Base-by-base conservation (phyloP, 2,329 filamentous ascomycete species). In the Ceratocystis diversiconidia region DNA sequence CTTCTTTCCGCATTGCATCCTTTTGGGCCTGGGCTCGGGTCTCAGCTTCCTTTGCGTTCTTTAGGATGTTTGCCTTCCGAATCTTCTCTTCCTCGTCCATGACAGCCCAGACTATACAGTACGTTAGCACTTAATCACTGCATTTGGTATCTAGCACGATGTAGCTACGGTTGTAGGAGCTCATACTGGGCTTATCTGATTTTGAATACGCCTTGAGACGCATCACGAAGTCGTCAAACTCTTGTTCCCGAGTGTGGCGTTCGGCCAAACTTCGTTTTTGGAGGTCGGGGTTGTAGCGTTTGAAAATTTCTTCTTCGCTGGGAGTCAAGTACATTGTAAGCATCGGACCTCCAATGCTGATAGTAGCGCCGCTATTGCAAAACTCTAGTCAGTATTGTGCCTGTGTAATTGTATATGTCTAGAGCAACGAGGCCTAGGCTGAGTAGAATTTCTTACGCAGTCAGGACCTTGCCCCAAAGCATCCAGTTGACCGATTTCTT, bases 221-320 rank as follows among this genome's bases (percentile, higher is more conserved):
- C 61, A 73, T 82, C 32, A 96, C 88, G 72, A 96, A 97, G 65
- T 91, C 83, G 73, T 96, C 89, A 71, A 96, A 96, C 67, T 96
- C 91, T 75, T 92, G 82, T 72, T 94, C 85, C 68, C 83, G 83
- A 73, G 88, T 84, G 66, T 87, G 80, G 19, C 90, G 83, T 67
- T 86, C 83, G 75, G 92, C 91, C n/a, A 95, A 78, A 68, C 89
- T 91, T 72, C 88, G 84, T 75, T 89, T 89, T 73, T 94, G 89
- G n/a, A 99, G 82, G 43, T 97, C 94, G 0, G 92, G 92, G 75
- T 92, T 97, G 78, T 97, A 97, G 75, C 82, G 85, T 78, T 90
- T 80, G 79, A 95, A 91, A 52, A 99, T 82, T 77, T 97, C 91
- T 75, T 96, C 94, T 71, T 96, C 91, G 12, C 88, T 87, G 1